Percentiles rank a stretch among this genome's conserved stretches.
Conservation (phyloP, 164 flowering plant species). For the Vitis rupestris region DNA sequence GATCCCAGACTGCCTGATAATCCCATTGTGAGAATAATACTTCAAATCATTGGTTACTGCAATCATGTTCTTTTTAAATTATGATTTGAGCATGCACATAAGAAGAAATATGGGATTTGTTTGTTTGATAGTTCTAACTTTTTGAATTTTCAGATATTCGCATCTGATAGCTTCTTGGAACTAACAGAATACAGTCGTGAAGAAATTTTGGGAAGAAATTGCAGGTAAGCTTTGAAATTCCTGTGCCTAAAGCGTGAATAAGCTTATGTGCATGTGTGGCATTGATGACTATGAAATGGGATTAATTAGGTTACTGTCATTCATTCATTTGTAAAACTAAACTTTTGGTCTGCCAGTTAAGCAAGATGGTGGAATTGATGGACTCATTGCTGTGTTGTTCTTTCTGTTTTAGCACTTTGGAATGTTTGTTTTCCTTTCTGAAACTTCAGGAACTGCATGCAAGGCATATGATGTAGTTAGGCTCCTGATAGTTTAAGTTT, state of each 20-base stretch:
- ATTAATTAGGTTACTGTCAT: too few species aligned
- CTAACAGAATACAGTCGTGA: constrained; percentile 96
- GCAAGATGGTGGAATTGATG: too few species aligned
- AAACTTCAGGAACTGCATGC: too few species aligned
- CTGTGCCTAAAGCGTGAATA: not conserved
- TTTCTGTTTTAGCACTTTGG: too few species aligned
- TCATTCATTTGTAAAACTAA: too few species aligned
- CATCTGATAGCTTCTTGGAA: constrained; percentile 99
- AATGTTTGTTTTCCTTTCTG: too few species aligned
- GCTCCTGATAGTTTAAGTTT: too few species aligned
- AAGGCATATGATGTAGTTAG: too few species aligned
- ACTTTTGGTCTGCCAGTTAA: too few species aligned
- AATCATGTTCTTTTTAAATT: not conserved
- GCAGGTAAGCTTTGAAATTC: constrained; percentile 55
- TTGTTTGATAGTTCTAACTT: not conserved
- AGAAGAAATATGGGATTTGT: not conserved
- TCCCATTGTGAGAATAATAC: constrained; percentile 74
- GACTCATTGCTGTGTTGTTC: too few species aligned
- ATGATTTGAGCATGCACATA: not conserved
- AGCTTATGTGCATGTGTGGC: too few species aligned
- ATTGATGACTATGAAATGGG: too few species aligned
- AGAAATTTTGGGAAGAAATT: constrained; percentile 95
- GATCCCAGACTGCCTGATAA: constrained; percentile 99
- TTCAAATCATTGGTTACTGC: not conserved
- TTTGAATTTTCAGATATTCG: constrained; percentile 66